Evolutionary conservation across 257 asterid genomes (phyloP).

Genomic region (Solanum arcanum): DNA sequence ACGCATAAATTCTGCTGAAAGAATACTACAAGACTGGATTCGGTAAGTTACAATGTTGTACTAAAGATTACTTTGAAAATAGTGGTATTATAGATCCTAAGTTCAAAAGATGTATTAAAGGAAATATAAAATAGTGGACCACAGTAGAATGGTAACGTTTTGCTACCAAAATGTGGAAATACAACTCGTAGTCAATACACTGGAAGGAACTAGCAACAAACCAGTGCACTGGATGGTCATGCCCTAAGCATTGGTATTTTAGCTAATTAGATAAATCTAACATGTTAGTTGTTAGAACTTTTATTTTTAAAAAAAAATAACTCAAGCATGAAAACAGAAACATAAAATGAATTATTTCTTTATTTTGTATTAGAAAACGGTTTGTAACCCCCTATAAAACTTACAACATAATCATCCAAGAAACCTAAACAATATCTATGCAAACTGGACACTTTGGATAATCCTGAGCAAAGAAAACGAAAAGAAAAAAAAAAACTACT

Average conservation of each 20-base stretch:
- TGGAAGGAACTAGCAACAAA: background rate
- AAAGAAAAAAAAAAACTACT: background rate
- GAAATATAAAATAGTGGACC: background rate
- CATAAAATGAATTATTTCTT: background rate
- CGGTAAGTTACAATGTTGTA: slow-evolving; percentile 43
- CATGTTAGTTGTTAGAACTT: background rate
- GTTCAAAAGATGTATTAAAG: background rate
- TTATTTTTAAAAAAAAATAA: background rate
- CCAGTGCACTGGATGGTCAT: background rate
- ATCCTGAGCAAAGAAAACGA: background rate
- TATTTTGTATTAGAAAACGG: background rate
- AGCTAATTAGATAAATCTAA: background rate
- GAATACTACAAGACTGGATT: slow-evolving; percentile 94
- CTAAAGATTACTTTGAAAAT: background rate
- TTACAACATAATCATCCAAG: background rate
- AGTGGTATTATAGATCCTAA: background rate
- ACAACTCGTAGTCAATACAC: background rate
- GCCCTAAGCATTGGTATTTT: background rate
- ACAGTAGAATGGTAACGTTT: background rate
- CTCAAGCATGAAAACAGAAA: background rate
- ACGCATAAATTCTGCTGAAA: slow-evolving; percentile 95
- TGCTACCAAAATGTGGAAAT: background rate
- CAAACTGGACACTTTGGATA: background rate
- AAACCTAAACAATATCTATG: background rate
- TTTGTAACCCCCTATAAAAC: background rate